Evolutionary conservation across 2,329 filamentous ascomycete species (phyloP).

Genomic region (Xylaria sp.): DNA sequence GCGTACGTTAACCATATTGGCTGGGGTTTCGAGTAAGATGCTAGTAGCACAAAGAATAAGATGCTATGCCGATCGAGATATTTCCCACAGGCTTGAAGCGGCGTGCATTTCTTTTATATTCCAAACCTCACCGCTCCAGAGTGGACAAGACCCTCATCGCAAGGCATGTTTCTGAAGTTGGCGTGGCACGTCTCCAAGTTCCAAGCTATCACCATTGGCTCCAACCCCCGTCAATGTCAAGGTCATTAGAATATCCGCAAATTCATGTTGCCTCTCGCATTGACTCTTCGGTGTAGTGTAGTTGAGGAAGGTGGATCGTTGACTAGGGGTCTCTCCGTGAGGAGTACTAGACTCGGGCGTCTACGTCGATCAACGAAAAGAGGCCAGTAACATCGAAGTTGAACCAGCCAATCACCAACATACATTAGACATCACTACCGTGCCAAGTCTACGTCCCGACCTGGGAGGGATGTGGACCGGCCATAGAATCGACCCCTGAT

Average conservation of each 20-base stretch:
- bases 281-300: background rate
- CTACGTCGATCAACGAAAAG: background rate
- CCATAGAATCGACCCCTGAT: background rate
- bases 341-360: background rate
- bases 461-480: background rate
- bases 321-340: background rate
- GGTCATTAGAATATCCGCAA: background rate
- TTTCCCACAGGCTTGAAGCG: background rate
- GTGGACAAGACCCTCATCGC: constrained; percentile 4
- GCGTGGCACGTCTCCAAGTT: background rate
- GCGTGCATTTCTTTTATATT: constrained; percentile 27
- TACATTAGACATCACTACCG: constrained; percentile 13
- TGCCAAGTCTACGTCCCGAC: constrained; percentile 4
- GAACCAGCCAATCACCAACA: constrained; percentile 12
- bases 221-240: constrained; percentile 6
- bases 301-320: constrained; percentile 8
- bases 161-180: background rate
- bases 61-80: constrained; percentile 4
- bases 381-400: background rate
- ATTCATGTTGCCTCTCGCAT: background rate
- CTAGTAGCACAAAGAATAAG: constrained; percentile 19
- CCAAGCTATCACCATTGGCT: background rate
- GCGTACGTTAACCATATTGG: constrained; percentile 38
- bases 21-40: background rate
- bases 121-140: background rate